These are phyloP conservation scores for Pseudocercospora vitis DNA, from an alignment of 2,329 filamentous ascomycete species.

Conservation along the genomic window DNA sequence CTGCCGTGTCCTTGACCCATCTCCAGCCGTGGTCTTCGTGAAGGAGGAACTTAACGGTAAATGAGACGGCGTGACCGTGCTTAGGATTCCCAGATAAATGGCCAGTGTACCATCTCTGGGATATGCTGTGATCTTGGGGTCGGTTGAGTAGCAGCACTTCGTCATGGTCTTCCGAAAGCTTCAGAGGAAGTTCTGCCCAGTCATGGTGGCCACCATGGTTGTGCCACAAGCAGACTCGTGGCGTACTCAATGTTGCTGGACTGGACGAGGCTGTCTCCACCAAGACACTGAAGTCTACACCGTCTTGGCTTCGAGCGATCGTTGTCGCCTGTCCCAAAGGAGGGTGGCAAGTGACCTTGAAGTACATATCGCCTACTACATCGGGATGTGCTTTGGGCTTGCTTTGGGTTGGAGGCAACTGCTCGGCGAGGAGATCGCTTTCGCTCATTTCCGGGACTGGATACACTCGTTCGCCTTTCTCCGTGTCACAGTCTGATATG, in stretches of 20 bases:
- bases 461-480: constrained; percentile 39
- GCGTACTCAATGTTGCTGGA: constrained; percentile 50
- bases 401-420: constrained; percentile 33
- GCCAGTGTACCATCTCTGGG: constrained; percentile 56
- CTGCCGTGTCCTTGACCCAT: constrained; percentile 68
- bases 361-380: constrained; percentile 45
- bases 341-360: constrained; percentile 63
- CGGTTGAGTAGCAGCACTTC: constrained; percentile 33
- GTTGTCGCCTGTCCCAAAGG: constrained; percentile 73
- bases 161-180: constrained; percentile 38
- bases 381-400: constrained; percentile 25
- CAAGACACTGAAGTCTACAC: constrained; percentile 65
- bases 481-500: constrained; percentile 37
- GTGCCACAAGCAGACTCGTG: constrained; percentile 77
- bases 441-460: constrained; percentile 32
- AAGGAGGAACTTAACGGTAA: constrained; percentile 70
- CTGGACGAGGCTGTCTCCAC: constrained; percentile 39
- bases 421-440: constrained; percentile 32
- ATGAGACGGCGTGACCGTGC: constrained; percentile 55
- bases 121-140: constrained; percentile 18
- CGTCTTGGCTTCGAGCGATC: constrained; percentile 45
- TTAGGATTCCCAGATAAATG: constrained; percentile 47
- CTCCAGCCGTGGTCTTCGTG: constrained; percentile 59
- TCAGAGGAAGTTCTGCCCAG: constrained; percentile 61
- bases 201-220: constrained; percentile 57